phyloP scores from a whole-genome alignment of 345 rosid genomes.

The Populus ilicifolia region DNA sequence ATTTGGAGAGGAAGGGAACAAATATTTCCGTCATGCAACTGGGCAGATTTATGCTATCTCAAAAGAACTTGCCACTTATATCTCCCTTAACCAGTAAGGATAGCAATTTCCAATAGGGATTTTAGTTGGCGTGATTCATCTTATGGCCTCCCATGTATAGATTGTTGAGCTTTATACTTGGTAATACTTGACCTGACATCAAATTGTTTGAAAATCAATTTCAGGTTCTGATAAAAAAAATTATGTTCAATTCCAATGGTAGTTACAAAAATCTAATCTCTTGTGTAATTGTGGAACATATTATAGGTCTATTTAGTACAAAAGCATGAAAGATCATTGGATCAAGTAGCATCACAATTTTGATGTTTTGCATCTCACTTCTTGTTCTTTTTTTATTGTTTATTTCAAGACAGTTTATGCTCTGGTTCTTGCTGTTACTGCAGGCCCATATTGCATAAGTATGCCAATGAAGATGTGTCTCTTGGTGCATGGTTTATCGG shows the following conservation, averaged over 20 bases:
- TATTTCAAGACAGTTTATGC: slow-evolving; percentile 1
- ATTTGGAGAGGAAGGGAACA: slow-evolving; percentile 95
- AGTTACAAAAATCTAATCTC: neutral
- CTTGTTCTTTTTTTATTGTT: neutral
- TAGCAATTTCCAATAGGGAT: neutral
- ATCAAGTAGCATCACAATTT: neutral
- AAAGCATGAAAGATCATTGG: neutral
- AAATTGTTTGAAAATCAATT: neutral
- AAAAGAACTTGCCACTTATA: slow-evolving; percentile 85
- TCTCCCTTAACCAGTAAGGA: slow-evolving; percentile 78
- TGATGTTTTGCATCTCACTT: slow-evolving; percentile 5
- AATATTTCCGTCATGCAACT: slow-evolving; percentile 92
- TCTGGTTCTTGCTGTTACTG: slow-evolving; percentile 22
- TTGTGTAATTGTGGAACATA: neutral
- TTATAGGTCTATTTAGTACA: neutral
- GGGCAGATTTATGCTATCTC: slow-evolving; percentile 98
- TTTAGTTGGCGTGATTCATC: neutral
- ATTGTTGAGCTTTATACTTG: neutral
- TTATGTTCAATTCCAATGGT: neutral
- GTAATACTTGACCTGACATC: neutral
- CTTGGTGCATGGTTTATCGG: slow-evolving; percentile 97
- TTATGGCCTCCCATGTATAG: neutral
- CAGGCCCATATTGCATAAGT: slow-evolving; percentile 89
- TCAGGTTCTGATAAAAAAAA: neutral
- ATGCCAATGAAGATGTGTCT: slow-evolving; percentile 91